Evolutionary conservation across 176 grass and related monocot genomes (phyloP), one percentile per base, ranked within the genome.

Genomic region (Rhynchospora pubera): DNA sequence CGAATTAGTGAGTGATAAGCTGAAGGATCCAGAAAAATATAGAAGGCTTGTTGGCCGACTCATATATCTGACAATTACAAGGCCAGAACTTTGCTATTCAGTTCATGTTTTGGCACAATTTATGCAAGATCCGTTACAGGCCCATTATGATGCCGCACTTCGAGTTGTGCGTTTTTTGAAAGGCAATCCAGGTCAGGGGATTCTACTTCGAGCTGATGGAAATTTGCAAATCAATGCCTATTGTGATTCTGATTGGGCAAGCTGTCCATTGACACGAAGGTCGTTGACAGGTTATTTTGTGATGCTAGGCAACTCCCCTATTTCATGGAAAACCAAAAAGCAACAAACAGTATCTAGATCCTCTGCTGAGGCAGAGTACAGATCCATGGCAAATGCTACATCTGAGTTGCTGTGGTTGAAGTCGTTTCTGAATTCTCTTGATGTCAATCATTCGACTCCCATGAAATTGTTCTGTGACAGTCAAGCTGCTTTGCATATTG

Each of bases 301-400:
- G 5, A 30, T 9, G 23, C 42, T 79, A n/a, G 75, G 75, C 5
- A 8, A 42, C 23, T 52, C 16, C 24, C 23, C 14, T 15, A 22
- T 79, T 8, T 79, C 75, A 21, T 79, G 42, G 75, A 18, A 21
- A 5, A 13, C 75, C 3, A 79, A 56, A 22, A 79, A 79, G 55
- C 75, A 79, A 56, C 34, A 10, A 5, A 79, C 75, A n/a, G 75
- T 79, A 10, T 42, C 42, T 55, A 42, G 75, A n/a, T 79, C 75
- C 15, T 50, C 9, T 21, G 55, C 51, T 13, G 75, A 79, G 22
- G 45, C 45, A 56, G 75, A 79, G 15, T 79, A 79, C 55, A 7
- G n/a, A n/a, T n/a, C n/a, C n/a, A n/a, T n/a, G n/a, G n/a, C n/a
- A n/a, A n/a, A n/a, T n/a, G n/a, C n/a, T 11, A n/a, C 75, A 8